These are phyloP conservation scores for Penstemon eatonii DNA, from an alignment of 257 asterid species.

Conservation along the genomic window DNA sequence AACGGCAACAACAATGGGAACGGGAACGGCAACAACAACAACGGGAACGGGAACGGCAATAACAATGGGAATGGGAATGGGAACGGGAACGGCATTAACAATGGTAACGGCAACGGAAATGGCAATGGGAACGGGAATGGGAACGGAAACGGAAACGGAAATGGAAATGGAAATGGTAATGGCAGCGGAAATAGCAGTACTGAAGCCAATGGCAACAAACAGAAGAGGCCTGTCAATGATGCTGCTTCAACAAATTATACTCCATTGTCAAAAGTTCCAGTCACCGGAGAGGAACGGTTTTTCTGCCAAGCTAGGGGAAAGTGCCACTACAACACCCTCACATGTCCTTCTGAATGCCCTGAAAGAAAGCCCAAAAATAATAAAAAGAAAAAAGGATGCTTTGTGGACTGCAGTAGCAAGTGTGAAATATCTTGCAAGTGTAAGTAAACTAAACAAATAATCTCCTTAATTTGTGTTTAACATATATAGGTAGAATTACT, in stretches of 20 bases:
- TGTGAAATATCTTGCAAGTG: constrained; percentile 71
- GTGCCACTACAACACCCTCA: constrained; percentile 45
- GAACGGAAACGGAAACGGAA: constrained; percentile 1
- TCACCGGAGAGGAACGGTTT: constrained; percentile 47
- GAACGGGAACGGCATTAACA: background rate
- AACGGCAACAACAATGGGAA: constrained; percentile 10
- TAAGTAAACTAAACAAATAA: constrained; percentile 23
- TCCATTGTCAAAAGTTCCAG: constrained; percentile 33
- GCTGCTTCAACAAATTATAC: constrained; percentile 48
- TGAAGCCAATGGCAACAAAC: background rate
- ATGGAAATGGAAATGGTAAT: constrained; percentile 16
- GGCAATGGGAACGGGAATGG: too few relatives aligned
- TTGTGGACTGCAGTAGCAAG: constrained; percentile 58
- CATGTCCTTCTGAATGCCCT: constrained; percentile 59
- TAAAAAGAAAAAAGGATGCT: constrained; percentile 63
- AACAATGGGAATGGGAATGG: constrained; percentile 8
- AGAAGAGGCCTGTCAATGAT: constrained; percentile 28
- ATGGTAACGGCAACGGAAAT: constrained; percentile 11
- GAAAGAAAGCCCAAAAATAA: constrained; percentile 59
- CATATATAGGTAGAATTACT: too few relatives aligned
- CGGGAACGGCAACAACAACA: background rate
- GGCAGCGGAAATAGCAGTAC: background rate
- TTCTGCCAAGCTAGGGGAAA: constrained; percentile 45
- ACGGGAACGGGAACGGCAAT: constrained; percentile 1
- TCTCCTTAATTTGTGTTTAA: too few relatives aligned